A percentile compares a stretch with the other conserved stretches of the same genome.
Evolutionary conservation across 495 filamentous ascomycete species (phyloP).

Genomic region (Trypethelium eluteriae): DNA sequence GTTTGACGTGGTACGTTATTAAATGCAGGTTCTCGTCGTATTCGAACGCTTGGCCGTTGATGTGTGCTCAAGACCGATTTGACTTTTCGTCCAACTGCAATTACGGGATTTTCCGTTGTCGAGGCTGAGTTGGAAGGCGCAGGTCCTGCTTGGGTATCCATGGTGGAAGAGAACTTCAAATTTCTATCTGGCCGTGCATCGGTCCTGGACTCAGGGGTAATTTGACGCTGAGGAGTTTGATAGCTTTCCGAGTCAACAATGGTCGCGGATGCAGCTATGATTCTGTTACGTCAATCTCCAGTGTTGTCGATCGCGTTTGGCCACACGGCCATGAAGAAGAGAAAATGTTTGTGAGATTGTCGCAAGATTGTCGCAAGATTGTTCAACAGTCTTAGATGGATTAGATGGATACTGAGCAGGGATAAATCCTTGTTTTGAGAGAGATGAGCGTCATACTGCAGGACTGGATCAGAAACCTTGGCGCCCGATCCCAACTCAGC

Average conservation of each 20-base stretch:
- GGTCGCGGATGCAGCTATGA: background rate
- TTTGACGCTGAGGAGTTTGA: background rate
- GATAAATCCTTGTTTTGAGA: constrained; percentile 1
- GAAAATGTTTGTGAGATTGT: background rate
- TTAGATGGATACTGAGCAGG: background rate
- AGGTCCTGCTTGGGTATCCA: background rate
- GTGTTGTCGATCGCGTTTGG: background rate
- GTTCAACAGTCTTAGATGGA: background rate
- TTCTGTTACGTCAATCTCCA: background rate
- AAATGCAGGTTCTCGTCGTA: background rate
- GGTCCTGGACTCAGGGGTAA: background rate
- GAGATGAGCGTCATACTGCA: background rate
- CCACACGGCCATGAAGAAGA: background rate
- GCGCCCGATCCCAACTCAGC: too few species aligned
- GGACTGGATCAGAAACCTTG: background rate
- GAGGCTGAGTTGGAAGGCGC: background rate
- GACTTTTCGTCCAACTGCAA: constrained; percentile 2
- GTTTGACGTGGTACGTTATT: background rate
- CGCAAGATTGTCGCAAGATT: background rate
- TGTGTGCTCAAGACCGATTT: constrained; percentile 2
- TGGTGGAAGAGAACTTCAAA: background rate
- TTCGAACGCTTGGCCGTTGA: constrained; percentile 9
- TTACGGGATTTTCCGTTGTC: background rate
- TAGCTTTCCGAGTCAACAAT: background rate
- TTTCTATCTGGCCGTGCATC: background rate